Percentiles rank a stretch among this genome's conserved stretches.
Evolutionary conservation across 148 eudicot species (phyloP).

Genomic region (Arctostaphylos glauca): DNA sequence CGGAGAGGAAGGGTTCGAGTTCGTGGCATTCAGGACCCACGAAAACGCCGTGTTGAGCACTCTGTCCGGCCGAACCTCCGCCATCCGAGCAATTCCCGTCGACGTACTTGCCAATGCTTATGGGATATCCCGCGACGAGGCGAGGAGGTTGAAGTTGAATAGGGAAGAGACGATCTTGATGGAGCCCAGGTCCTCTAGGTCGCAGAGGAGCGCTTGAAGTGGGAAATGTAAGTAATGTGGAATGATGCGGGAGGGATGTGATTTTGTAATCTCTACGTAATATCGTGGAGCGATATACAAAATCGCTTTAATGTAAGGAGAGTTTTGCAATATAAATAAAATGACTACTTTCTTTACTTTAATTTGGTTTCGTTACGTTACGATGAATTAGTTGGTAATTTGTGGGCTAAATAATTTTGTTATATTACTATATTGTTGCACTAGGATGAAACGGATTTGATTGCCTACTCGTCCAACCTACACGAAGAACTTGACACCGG

Average conservation of each 20-base stretch:
- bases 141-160: conserved; percentile 41
- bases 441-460: too few species aligned
- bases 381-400: too few species aligned
- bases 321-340: neutral
- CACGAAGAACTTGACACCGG: too few species aligned
- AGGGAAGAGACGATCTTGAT: conserved; percentile 54
- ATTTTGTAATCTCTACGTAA: too few species aligned
- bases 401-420: too few species aligned
- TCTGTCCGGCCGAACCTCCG: conserved; percentile 61
- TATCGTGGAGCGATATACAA: too few species aligned
- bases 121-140: conserved; percentile 46
- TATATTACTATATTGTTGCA: too few species aligned
- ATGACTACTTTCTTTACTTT: neutral
- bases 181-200: conserved; percentile 12
- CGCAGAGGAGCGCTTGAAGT: too few species aligned
- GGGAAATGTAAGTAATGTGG: too few species aligned
- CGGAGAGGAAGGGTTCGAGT: conserved; percentile 58
- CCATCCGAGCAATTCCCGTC: conserved; percentile 50
- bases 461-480: too few species aligned
- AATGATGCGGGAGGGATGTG: too few species aligned
- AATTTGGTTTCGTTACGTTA: neutral
- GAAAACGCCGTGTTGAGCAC: conserved; percentile 58
- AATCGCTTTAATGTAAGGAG: neutral
- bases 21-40: conserved; percentile 70
- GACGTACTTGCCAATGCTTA: conserved; percentile 51